Conservation (phyloP, 23 red algal genomes). For the Pyropia haitanensis region DNA sequence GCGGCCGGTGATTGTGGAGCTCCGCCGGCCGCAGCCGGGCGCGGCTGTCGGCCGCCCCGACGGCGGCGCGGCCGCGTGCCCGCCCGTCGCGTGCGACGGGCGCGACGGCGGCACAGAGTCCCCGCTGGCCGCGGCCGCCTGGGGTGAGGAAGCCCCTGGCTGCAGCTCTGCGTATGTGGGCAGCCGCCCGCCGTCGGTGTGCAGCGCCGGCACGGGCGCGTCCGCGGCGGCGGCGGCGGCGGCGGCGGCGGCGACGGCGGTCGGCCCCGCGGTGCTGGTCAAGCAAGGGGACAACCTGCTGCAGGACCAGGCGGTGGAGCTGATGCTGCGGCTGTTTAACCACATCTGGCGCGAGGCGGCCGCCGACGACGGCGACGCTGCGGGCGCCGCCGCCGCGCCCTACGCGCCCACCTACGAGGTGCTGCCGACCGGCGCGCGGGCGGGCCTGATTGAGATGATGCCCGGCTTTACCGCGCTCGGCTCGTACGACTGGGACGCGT, state of each 20-base stretch:
- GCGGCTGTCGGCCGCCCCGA: slow-evolving; percentile 25
- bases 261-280: slow-evolving; percentile 26
- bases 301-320: slow-evolving; percentile 55
- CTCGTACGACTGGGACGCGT: slow-evolving; percentile 41
- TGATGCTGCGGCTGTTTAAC: slow-evolving; percentile 62
- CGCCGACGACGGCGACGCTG: no score
- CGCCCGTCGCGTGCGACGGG: no score
- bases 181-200: no score
- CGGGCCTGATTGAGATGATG: slow-evolving; percentile 60
- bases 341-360: slow-evolving; percentile 42
- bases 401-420: slow-evolving; percentile 50
- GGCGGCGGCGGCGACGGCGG: neutral
- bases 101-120: no score
- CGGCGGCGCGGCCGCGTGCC: neutral
- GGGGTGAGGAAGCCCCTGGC: no score
- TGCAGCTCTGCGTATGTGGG: no score
- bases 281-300: slow-evolving; percentile 69
- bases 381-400: slow-evolving; percentile 18
- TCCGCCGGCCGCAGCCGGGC: slow-evolving; percentile 26
- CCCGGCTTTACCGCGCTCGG: slow-evolving; percentile 35
- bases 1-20: slow-evolving; percentile 55
- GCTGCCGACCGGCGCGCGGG: slow-evolving; percentile 27
- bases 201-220: no score
- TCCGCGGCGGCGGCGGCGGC: no score
- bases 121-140: no score